Base-by-base conservation (phyloP, 2,329 filamentous ascomycete species). In the Triangularia verruculosa region DNA sequence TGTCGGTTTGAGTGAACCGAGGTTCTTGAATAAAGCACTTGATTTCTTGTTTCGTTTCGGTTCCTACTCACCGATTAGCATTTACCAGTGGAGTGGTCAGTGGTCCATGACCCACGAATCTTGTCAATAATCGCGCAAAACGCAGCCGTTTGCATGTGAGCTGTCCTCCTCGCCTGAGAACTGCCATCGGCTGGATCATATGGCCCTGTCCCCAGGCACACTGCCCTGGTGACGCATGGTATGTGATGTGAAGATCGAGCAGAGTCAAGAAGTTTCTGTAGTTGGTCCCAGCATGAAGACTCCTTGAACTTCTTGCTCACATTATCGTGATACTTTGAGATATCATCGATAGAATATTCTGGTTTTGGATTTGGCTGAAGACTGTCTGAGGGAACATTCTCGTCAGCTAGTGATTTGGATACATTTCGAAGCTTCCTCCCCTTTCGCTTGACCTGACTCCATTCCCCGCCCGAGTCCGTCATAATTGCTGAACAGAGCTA, bases 161-260 rank as follows among this genome's bases (percentile, higher is more conserved):
- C 78, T 2, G 77, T 77, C 57, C 79, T 74, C 65, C 78, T 79
- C 1, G 76, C 74, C n/a, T 79, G 77, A 75, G 76, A 80, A 0
- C 76, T 77, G 0, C 77, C 79, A 53, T 82, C 79, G 2, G 74
- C 72, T 1, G 82, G 82, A 58, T 86, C 82, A 64, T 86, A 86
- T 0, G 82, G 78, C 1, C 85, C 85, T 1, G 83, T 73, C 0
- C 85, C 85, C 4, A 87, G 76, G 64, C 84, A 86, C 5, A 87
- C 69, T 1, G 83, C 85, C 15, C 72, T 74, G 1, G 71, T 74
- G 34, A 80, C 70, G 22, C 20, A n/a, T n/a, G 62, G 68, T 39
- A 68, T 66, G 13, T 25, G 52, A 1, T 61, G 39, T 3, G 61
- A 53, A 34, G 47, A 59, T 20, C 66, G 68, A 6, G 74, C 72